Percentiles rank a stretch among this genome's conserved stretches.
Evolutionary conservation across 2,329 filamentous ascomycete genomes (phyloP).

Genomic region (Penicillium sp.): DNA sequence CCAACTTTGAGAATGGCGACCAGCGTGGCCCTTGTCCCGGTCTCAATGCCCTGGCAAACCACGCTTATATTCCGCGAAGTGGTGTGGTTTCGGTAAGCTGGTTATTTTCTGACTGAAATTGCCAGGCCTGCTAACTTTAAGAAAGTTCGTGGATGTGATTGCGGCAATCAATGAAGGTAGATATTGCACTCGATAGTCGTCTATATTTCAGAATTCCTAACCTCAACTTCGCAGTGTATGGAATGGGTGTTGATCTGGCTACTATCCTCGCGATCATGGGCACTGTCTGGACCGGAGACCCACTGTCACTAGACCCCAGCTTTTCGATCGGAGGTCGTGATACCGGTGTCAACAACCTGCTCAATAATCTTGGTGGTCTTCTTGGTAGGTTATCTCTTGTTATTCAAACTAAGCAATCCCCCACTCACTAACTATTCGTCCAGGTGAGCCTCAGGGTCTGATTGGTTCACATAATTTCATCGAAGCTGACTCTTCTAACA

Average conservation of each 20-base stretch:
- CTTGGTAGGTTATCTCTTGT: constrained; percentile 36
- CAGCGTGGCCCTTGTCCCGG: constrained; percentile 48
- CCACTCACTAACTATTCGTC: neutral
- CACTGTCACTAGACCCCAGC: constrained; percentile 53
- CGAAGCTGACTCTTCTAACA: constrained; percentile 59
- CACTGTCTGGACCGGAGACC: constrained; percentile 55
- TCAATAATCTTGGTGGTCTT: constrained; percentile 50
- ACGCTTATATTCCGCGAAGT: constrained; percentile 48
- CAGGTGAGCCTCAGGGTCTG: constrained; percentile 53
- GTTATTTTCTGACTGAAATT: accelerated
- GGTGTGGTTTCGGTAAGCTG: constrained; percentile 39
- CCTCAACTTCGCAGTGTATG: constrained; percentile 43
- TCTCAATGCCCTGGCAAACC: constrained; percentile 50
- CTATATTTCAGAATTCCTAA: no score
- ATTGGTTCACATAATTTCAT: constrained; percentile 60
- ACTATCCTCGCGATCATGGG: constrained; percentile 52
- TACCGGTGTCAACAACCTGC: constrained; percentile 44
- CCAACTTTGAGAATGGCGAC: constrained; percentile 38
- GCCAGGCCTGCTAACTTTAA: constrained; percentile 6
- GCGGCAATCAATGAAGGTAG: constrained; percentile 40
- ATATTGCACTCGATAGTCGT: no score
- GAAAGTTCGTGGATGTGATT: constrained; percentile 38
- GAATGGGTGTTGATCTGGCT: constrained; percentile 53
- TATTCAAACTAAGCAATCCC: neutral
- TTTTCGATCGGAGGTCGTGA: constrained; percentile 59